Percentiles rank a stretch among this genome's conserved stretches.
phyloP scores from a whole-genome alignment of 73 alveolate genomes.

The Paramecium caudatum region DNA sequence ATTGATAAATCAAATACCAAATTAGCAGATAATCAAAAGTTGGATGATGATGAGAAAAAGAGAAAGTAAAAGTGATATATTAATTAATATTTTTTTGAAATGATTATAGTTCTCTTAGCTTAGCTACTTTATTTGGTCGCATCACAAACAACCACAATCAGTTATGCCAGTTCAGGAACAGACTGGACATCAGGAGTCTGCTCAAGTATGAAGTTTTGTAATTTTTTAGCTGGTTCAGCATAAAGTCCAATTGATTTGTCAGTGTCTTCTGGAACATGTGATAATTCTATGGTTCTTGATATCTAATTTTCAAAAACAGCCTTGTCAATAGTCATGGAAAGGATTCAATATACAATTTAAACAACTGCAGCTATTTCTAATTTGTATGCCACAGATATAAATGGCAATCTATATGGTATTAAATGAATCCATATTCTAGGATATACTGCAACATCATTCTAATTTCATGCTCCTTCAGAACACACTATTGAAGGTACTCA shows the following conservation, averaged over 20 bases:
- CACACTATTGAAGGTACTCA: slow-evolving; percentile 69
- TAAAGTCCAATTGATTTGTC: slow-evolving; percentile 67
- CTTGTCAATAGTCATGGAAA: slow-evolving; percentile 43
- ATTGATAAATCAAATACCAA: slow-evolving; percentile 1
- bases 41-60: neutral
- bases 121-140: no score
- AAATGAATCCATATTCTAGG: neutral
- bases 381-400: slow-evolving; percentile 76
- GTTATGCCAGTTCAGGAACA: slow-evolving; percentile 33
- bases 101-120: no score
- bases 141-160: neutral
- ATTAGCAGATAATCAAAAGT: neutral
- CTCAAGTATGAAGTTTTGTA: neutral
- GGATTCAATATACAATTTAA: slow-evolving; percentile 30
- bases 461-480: slow-evolving; percentile 72
- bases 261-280: slow-evolving; percentile 75
- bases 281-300: slow-evolving; percentile 74
- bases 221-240: neutral
- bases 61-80: neutral
- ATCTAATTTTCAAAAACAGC: slow-evolving; percentile 44
- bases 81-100: no score
- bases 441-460: slow-evolving; percentile 51
- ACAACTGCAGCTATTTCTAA: slow-evolving; percentile 51
- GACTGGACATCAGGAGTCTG: slow-evolving; percentile 44
- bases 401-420: slow-evolving; percentile 69